Percentiles rank a stretch among this genome's conserved stretches.
These are phyloP conservation scores for Pleurotus citrinopileatus DNA, from an alignment of 768 basidiomycete species.

Conservation along the genomic window DNA sequence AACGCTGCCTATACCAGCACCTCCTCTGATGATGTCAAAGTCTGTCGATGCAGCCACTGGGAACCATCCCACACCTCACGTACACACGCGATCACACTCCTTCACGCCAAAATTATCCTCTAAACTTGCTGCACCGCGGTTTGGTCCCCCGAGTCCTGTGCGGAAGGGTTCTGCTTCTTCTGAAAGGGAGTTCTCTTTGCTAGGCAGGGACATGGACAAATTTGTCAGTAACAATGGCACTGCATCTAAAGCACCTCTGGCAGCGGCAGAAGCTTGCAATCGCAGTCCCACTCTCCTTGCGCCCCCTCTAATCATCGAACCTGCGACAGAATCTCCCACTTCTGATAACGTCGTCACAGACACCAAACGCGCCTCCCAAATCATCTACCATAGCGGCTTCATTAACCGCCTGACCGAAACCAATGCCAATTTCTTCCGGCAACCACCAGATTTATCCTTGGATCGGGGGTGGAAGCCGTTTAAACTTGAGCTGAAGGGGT, in stretches of 20 bases:
- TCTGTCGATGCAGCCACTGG: slow-evolving; percentile 31
- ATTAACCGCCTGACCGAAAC: slow-evolving; percentile 67
- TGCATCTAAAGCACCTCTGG: background rate
- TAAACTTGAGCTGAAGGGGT: slow-evolving; percentile 81
- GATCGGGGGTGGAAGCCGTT: slow-evolving; percentile 83
- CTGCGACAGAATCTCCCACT: slow-evolving; percentile 22
- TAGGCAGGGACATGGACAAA: slow-evolving; percentile 15
- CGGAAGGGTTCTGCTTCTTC: slow-evolving; percentile 49
- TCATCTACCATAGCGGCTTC: slow-evolving; percentile 72
- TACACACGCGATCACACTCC: slow-evolving; percentile 64
- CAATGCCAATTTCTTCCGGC: slow-evolving; percentile 7
- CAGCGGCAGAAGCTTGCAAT: background rate
- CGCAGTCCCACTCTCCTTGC: slow-evolving; percentile 37
- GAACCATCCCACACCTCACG: slow-evolving; percentile 31
- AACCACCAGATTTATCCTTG: slow-evolving; percentile 23
- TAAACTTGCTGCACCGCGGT: slow-evolving; percentile 57
- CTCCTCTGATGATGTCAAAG: slow-evolving; percentile 46
- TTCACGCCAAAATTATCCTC: slow-evolving; percentile 73
- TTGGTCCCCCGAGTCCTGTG: slow-evolving; percentile 53
- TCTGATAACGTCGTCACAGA: slow-evolving; percentile 22
- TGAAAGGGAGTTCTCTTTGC: slow-evolving; percentile 31
- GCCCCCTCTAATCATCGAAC: slow-evolving; percentile 48
- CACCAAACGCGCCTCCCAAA: slow-evolving; percentile 69
- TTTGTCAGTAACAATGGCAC: background rate
- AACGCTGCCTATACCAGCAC: slow-evolving; percentile 30